Evolutionary conservation across 441 rosid species (phyloP).

Genomic region (Hypseocharis bilobata): DNA sequence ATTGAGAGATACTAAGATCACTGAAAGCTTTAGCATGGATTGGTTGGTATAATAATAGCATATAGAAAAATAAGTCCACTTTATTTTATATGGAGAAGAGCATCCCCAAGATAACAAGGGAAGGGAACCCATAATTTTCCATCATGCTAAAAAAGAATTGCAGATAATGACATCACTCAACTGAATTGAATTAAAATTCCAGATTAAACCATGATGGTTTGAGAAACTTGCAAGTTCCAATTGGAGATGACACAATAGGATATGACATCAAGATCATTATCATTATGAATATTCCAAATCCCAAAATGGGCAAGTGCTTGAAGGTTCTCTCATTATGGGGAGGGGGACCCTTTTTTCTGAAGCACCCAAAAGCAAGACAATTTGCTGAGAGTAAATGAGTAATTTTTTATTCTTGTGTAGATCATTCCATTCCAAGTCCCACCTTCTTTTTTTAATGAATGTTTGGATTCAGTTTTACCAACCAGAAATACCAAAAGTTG

Average conservation of each 20-base stretch:
- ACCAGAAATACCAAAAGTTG: background rate
- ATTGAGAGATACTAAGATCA: background rate
- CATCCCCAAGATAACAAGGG: no score
- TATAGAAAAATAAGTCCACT: background rate
- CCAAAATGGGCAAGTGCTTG: background rate
- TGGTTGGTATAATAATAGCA: no score
- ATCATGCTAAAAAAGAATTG: background rate
- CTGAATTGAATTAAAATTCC: background rate
- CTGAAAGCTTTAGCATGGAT: no score
- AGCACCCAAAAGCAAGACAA: background rate
- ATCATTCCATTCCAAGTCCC: background rate
- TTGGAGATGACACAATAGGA: background rate
- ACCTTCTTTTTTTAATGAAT: background rate
- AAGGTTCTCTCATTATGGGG: background rate
- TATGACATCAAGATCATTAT: no score
- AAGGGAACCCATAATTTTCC: no score
- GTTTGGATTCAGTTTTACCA: background rate
- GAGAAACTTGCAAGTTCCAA: no score
- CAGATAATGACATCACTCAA: background rate
- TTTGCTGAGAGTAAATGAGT: no score
- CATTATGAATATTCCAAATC: background rate
- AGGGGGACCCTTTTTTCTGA: background rate
- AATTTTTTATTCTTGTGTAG: background rate
- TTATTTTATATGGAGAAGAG: background rate
- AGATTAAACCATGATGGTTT: background rate